A percentile compares a stretch with the other conserved stretches of the same genome.
These are phyloP conservation scores for Phaeosphaeriaceae sp. DNA, from an alignment of 2,329 filamentous ascomycete species.

Conservation along the genomic window DNA sequence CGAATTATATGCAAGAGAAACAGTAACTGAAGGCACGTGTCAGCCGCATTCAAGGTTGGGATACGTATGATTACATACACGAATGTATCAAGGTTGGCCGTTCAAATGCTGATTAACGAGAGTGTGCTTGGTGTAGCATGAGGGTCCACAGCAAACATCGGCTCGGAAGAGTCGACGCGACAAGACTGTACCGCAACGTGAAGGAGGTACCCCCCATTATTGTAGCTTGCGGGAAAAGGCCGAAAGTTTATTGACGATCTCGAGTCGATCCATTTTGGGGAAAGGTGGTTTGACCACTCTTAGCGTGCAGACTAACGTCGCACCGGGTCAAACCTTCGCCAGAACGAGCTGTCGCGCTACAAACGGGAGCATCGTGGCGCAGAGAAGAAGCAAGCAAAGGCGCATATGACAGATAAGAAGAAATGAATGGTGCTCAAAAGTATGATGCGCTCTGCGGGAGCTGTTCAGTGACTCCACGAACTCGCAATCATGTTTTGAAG, in stretches of 20 bases:
- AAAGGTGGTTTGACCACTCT: slow-evolving; percentile 31
- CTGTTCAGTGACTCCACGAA: background rate
- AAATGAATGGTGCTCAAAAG: background rate
- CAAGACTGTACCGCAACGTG: slow-evolving; percentile 24
- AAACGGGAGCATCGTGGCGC: background rate
- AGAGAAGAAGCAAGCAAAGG: background rate
- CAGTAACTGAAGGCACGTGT: background rate
- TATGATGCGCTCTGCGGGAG: background rate
- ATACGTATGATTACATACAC: slow-evolving; percentile 6
- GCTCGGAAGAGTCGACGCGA: slow-evolving; percentile 27
- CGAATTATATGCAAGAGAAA: background rate
- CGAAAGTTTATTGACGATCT: slow-evolving; percentile 36
- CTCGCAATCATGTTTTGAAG: background rate
- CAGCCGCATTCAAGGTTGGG: background rate
- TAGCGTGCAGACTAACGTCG: slow-evolving; percentile 31
- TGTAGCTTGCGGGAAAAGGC: slow-evolving; percentile 28
- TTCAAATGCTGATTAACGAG: background rate
- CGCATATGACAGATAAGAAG: slow-evolving; percentile 13
- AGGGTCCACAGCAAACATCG: slow-evolving; percentile 13
- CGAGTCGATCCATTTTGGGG: slow-evolving; percentile 25
- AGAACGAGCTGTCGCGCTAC: slow-evolving; percentile 15
- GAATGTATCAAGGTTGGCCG: slow-evolving; percentile 6
- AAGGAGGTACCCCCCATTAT: slow-evolving; percentile 24
- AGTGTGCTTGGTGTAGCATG: slow-evolving; percentile 13
- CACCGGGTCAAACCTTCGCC: slow-evolving; percentile 29